These are phyloP conservation scores for Daldinia concentrica DNA, from an alignment of 495 filamentous ascomycete species.

Conservation along the genomic window DNA sequence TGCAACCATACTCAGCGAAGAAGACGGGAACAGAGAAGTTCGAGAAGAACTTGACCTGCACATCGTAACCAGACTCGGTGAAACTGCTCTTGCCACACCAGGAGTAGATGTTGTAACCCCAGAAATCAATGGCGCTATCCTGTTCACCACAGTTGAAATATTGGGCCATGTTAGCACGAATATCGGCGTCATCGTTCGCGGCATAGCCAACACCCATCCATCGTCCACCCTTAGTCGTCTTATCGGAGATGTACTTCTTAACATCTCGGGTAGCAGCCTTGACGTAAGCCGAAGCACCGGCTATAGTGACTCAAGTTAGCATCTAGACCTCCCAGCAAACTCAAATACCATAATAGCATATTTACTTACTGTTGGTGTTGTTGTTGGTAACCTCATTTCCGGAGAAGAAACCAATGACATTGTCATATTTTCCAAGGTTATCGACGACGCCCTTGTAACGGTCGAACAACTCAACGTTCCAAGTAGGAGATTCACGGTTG, in stretches of 20 bases:
- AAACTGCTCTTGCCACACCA: constrained; percentile 91
- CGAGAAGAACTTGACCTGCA: constrained; percentile 80
- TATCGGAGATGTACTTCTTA: constrained; percentile 87
- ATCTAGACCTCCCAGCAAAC: not conserved
- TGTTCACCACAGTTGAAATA: constrained; percentile 90
- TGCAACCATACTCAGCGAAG: constrained; percentile 99
- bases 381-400: constrained; percentile 96
- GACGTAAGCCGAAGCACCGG: constrained; percentile 86
- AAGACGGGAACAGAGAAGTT: constrained; percentile 92
- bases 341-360: no score
- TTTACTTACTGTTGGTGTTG: constrained; percentile 68
- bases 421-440: constrained; percentile 78
- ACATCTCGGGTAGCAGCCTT: constrained; percentile 96
- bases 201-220: constrained; percentile 93
- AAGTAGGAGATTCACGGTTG: constrained; percentile 77
- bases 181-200: constrained; percentile 85
- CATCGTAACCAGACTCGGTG: constrained; percentile 76
- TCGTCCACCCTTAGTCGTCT: constrained; percentile 67
- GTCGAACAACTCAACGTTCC: constrained; percentile 77
- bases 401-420: constrained; percentile 94
- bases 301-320: constrained; percentile 22
- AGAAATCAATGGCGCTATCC: constrained; percentile 82
- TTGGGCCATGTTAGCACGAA: constrained; percentile 79
- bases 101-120: constrained; percentile 99
- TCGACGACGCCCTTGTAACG: constrained; percentile 89